Base-by-base conservation (phyloP, 2,329 filamentous ascomycete genomes). In the Biscogniauxia marginata region DNA sequence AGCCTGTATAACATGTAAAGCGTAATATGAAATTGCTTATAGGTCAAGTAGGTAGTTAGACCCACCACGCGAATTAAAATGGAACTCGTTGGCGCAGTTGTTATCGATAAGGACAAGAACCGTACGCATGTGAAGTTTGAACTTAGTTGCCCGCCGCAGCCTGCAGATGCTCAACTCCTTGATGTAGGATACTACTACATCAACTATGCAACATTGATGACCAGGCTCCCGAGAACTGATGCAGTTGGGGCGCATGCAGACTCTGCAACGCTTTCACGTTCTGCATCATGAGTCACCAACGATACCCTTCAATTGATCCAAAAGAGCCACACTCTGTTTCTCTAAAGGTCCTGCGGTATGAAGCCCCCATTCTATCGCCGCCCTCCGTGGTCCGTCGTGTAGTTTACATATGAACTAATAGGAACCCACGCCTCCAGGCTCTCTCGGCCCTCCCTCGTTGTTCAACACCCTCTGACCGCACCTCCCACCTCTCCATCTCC, bases 251-350 rank as follows among this genome's bases (percentile, higher is more conserved):
- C 13, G 13, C 13, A n/a, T 39, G 30, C n/a, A 39, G 13, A 39
- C 24, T 19, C 25, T 22, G 54, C 50, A 49, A 46, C 45, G 48
- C 47, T 52, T 19, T 18, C 30, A 51, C 52, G 47, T 54, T 30
- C 55, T 49, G 21, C 54, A 53, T 58, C 55, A 85, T 85, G 82
- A 84, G 79, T 70, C 82, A 85, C 65, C 82, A 84, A 70, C 73
- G 80, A 63, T 84, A 82, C 63, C 76, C 81, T 7, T 83, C 82
- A 13, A 77, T 82, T 55, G 83, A 85, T 57, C 75, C 78, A 58
- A 91, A 91, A 72, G 90, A 93, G 74, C 88, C 89, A 39, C 89
- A 93, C 73, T 85, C 87, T 19, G 84, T 93, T 47, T 92, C 89
- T 51, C 77, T 93, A 52, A 93, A 93, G 77, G 90, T 90, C 50